Evolutionary conservation across 1,284 basidiomycete genomes (phyloP).

Genomic region (Ceratobasidium sp.): DNA sequence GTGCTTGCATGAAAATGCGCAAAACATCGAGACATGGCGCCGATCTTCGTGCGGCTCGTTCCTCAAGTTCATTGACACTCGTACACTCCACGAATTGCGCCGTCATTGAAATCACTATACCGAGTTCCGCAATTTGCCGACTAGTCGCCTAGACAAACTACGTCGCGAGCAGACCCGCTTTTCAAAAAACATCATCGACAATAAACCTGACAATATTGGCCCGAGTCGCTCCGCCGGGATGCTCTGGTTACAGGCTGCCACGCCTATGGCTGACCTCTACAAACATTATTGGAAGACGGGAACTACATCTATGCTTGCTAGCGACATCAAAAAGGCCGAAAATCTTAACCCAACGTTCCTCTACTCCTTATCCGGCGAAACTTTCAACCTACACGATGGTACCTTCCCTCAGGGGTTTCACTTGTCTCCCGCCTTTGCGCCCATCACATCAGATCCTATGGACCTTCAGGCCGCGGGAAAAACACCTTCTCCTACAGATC

Average conservation of each 20-base stretch:
- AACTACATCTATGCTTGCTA: neutral
- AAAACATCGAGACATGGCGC: constrained; percentile 1
- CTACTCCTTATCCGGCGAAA: constrained; percentile 1
- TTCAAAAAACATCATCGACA: neutral
- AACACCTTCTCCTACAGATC: neutral
- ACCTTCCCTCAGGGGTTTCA: constrained; percentile 20
- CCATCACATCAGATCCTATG: neutral
- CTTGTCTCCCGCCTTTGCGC: neutral
- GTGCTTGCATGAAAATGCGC: neutral
- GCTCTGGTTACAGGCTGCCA: constrained; percentile 4
- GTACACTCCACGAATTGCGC: neutral
- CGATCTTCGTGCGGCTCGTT: neutral
- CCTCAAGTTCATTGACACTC: neutral
- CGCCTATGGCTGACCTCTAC: neutral
- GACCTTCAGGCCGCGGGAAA: neutral
- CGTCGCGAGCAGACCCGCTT: constrained; percentile 2
- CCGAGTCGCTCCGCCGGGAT: constrained; percentile 27
- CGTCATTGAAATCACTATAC: constrained; percentile 24
- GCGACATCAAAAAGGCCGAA: constrained; percentile 6
- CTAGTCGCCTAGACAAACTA: neutral
- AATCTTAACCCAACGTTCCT: constrained; percentile 15
- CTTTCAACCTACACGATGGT: neutral
- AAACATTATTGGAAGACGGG: constrained; percentile 30
- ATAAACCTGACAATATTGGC: neutral
- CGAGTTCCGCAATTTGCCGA: neutral